phyloP scores from a whole-genome alignment of 495 filamentous ascomycete species.

The Annulohypoxylon stygium region DNA sequence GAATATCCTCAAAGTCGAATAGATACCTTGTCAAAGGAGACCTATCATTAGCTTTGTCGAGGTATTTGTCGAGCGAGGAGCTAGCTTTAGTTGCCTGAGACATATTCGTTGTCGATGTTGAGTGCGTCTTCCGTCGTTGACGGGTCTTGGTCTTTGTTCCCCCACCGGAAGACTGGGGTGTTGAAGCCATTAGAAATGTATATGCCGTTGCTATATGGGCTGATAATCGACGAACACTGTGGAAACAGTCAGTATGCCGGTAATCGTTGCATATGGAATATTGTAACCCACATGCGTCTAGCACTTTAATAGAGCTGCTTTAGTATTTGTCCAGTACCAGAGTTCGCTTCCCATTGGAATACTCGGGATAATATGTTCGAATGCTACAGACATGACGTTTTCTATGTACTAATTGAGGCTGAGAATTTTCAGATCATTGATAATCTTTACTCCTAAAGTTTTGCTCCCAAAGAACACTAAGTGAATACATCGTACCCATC shows the following conservation, averaged over 20 bases:
- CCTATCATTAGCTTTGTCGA: neutral
- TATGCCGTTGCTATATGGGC: neutral
- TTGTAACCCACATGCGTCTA: neutral
- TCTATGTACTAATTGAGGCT: slow-evolving; percentile 12
- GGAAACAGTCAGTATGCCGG: neutral
- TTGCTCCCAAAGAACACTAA: neutral
- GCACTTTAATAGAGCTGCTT: neutral
- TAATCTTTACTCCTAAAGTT: neutral
- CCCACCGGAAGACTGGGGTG: neutral
- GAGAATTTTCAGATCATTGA: neutral
- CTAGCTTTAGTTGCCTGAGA: neutral
- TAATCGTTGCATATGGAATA: neutral
- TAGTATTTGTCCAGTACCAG: slow-evolving; percentile 1
- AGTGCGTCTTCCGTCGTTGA: neutral
- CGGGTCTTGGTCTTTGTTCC: neutral
- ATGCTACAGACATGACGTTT: neutral
- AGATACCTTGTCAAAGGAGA: slow-evolving; percentile 28
- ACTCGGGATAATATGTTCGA: neutral
- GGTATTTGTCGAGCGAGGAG: neutral
- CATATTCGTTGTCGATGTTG: neutral
- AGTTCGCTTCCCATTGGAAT: neutral
- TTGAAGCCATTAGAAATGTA: neutral
- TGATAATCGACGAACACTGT: neutral
- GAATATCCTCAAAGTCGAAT: slow-evolving; percentile 19
- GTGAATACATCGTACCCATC: neutral